Conservation (phyloP, 192 early-diverging fungal genomes). For the Thoreauomyces humboldtii region DNA sequence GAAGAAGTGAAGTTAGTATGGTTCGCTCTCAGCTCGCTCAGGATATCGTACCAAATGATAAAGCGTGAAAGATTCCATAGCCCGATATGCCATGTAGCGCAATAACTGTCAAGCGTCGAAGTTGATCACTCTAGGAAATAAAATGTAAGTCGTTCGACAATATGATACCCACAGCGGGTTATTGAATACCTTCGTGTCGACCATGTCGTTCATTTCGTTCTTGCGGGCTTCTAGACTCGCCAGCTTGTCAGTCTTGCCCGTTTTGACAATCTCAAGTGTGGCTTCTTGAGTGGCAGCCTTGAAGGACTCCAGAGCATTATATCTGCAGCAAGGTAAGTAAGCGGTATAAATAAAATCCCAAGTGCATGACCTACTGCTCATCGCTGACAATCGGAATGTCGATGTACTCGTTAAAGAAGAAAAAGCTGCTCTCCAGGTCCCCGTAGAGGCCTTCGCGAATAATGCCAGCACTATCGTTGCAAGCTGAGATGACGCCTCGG, state of each 20-base stretch:
- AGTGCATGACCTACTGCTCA: slow-evolving; percentile 47
- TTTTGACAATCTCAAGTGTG: slow-evolving; percentile 59
- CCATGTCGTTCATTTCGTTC: slow-evolving; percentile 46
- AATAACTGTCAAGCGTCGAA: slow-evolving; percentile 45
- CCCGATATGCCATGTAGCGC: slow-evolving; percentile 48
- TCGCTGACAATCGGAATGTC: slow-evolving; percentile 60
- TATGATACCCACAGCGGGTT: neutral
- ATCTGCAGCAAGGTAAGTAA: slow-evolving; percentile 27
- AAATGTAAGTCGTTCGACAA: no score
- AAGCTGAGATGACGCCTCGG: slow-evolving; percentile 38
- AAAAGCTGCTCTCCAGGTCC: slow-evolving; percentile 54
- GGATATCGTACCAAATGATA: slow-evolving; percentile 42
- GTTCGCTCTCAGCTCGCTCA: no score
- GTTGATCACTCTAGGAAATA: slow-evolving; percentile 45
- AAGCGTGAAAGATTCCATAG: slow-evolving; percentile 45
- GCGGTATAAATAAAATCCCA: neutral
- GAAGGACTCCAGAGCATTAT: slow-evolving; percentile 45
- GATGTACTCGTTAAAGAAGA: slow-evolving; percentile 54
- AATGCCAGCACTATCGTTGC: slow-evolving; percentile 30
- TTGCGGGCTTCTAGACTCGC: slow-evolving; percentile 41
- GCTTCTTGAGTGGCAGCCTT: slow-evolving; percentile 51
- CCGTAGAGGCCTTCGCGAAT: slow-evolving; percentile 45
- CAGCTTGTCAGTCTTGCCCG: slow-evolving; percentile 56
- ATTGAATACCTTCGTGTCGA: slow-evolving; percentile 47
- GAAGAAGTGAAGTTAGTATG: neutral